Evolutionary conservation across 2,329 filamentous ascomycete species (phyloP), one percentile per base, ranked within the genome.

Genomic region (Nothophaeocryptopus gaeumannii): DNA sequence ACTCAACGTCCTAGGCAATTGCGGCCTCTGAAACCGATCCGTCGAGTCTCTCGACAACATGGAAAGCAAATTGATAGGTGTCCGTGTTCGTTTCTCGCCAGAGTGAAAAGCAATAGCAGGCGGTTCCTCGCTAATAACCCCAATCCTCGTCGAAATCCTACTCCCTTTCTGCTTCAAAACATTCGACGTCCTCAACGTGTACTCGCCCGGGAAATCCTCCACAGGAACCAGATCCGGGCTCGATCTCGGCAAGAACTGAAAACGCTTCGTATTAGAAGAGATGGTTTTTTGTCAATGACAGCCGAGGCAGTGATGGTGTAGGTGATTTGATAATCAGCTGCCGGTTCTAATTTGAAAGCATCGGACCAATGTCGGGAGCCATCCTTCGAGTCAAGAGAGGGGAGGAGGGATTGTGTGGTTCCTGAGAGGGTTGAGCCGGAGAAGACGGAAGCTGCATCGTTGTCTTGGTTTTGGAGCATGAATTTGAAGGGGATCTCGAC

Each of bases 111-210:
- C 14, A 8, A 55, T 10, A 2, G 53, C 42, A 2, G 38, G 12
- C 3, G 53, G 53, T 32, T 52, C 53, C 15, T 55, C 36, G n/a
- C 45, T 52, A 32, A 55, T 50, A 7, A 55, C 39, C 3, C 53
- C 53, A 8, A 55, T 42, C 16, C 51, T 42, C 8, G 38, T 43
- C 3, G 38, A 16, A 5, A 20, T 14, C n/a, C 34, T 10, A 8
- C 15, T 35, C 13, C 47, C 26, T 1, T 14, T 30, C 15, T 42
- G 30, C 20, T 39, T 30, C 10, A 41, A 20, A 11, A 42, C 15
- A 14, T 50, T 52, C 20, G 46, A 39, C 9, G 49, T 44, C 9
- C 53, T 49, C 8, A 52, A 36, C 9, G 39, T n/a, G 34, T 55
- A 55, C 14, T 55, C 49, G 7, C 39, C 53, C 0, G 53, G 45